These are phyloP conservation scores for Chytridium lagenaria DNA, from an alignment of 371 early-diverging fungal genomes.

Conservation along the genomic window DNA sequence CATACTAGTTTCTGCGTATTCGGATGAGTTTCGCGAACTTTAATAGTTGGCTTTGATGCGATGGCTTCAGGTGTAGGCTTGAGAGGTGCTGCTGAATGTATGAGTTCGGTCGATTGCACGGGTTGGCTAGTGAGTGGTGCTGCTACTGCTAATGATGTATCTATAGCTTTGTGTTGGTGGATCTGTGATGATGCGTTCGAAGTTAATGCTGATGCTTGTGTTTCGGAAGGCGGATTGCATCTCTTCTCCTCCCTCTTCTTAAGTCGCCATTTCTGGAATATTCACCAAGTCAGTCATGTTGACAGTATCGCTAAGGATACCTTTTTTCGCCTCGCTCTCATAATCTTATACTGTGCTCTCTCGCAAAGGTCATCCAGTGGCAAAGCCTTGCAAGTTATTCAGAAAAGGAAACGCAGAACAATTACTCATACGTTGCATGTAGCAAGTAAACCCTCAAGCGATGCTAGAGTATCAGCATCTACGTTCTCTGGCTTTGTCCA, in stretches of 20 bases:
- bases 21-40: too few species aligned
- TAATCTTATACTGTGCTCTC: background rate
- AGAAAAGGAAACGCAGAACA: background rate
- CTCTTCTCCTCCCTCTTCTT: background rate
- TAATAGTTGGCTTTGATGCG: too few species aligned
- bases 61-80: too few species aligned
- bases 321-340: slow-evolving; percentile 6
- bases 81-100: too few species aligned
- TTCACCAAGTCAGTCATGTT: too few species aligned
- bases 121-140: too few species aligned
- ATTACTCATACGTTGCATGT: background rate
- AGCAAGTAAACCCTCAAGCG: background rate
- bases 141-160: too few species aligned
- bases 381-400: background rate
- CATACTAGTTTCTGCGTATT: too few species aligned
- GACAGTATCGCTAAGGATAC: background rate
- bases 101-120: too few species aligned
- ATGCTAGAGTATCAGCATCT: background rate
- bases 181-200: too few species aligned
- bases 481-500: background rate
- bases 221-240: too few species aligned
- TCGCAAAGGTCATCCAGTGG: background rate
- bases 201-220: background rate
- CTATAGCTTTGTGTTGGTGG: too few species aligned
- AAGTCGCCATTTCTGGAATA: background rate